Evolutionary conservation across 176 grass and related monocot species (phyloP).

Genomic region (Cymbopogon citratus): DNA sequence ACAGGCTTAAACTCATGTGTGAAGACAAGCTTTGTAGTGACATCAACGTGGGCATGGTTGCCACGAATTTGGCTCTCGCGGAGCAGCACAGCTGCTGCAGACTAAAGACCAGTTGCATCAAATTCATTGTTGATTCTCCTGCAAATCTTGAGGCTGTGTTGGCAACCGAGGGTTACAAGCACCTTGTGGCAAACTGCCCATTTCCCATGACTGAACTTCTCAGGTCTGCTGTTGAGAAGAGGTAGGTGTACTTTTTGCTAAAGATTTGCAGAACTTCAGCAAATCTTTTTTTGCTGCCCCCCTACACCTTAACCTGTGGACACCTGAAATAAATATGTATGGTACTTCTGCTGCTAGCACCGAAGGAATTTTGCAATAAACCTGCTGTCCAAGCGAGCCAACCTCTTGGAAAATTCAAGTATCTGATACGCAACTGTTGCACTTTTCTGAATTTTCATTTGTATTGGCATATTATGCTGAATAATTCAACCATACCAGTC

Average conservation of each 20-base stretch:
- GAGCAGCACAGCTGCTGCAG: slow-evolving; percentile 17
- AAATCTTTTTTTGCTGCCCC: background rate
- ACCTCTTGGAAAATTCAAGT: background rate
- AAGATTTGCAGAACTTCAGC: background rate
- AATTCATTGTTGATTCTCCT: slow-evolving; percentile 1
- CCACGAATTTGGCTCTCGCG: slow-evolving; percentile 12
- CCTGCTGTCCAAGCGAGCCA: background rate
- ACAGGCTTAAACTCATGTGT: slow-evolving; percentile 9
- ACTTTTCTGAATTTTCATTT: background rate
- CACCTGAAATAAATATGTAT: background rate
- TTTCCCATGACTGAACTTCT: background rate
- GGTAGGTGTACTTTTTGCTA: background rate
- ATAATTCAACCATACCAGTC: background rate
- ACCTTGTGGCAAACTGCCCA: slow-evolving; percentile 8
- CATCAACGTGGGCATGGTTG: background rate
- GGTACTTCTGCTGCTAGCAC: background rate
- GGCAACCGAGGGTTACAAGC: slow-evolving; percentile 7
- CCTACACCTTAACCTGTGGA: background rate
- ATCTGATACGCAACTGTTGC: background rate
- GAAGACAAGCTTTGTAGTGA: background rate
- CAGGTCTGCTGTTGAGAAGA: background rate
- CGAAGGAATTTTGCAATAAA: background rate
- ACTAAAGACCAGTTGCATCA: slow-evolving; percentile 25
- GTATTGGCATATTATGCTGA: background rate
- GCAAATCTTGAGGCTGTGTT: slow-evolving; percentile 19